Evolutionary conservation across 2,329 filamentous ascomycete genomes (phyloP).

Genomic region (Hymenotorrendiella dingleyae): DNA sequence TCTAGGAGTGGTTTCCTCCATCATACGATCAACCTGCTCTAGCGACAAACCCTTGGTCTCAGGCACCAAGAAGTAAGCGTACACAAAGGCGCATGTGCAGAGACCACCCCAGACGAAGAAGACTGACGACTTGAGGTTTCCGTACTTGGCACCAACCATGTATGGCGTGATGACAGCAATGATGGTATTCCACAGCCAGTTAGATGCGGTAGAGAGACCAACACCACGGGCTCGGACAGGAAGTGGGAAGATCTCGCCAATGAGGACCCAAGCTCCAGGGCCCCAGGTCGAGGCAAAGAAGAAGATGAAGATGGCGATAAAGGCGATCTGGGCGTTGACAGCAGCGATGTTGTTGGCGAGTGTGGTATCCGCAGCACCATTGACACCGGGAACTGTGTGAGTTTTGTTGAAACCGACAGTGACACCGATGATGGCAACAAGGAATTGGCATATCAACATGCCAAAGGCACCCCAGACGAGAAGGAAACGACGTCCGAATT

Average conservation of each 20-base stretch:
- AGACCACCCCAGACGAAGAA: conserved; percentile 71
- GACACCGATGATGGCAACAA: conserved; percentile 60
- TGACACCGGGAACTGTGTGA: conserved; percentile 55
- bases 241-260: conserved; percentile 82
- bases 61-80: conserved; percentile 71
- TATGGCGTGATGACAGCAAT: conserved; percentile 75
- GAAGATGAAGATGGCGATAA: conserved; percentile 85
- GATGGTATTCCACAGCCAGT: conserved; percentile 70
- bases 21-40: conserved; percentile 75
- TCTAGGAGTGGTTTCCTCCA: conserved; percentile 45
- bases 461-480: conserved; percentile 72
- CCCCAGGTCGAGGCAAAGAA: conserved; percentile 81
- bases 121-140: conserved; percentile 66
- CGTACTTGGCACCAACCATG: conserved; percentile 64
- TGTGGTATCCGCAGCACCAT: conserved; percentile 60
- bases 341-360: conserved; percentile 38
- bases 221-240: conserved; percentile 82
- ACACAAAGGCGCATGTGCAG: conserved; percentile 64
- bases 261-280: conserved; percentile 71
- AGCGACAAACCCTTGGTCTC: conserved; percentile 83
- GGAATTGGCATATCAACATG: conserved; percentile 82
- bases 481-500: conserved; percentile 70
- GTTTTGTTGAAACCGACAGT: conserved; percentile 6
- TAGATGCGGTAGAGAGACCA: conserved; percentile 61
- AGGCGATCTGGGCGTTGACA: conserved; percentile 67